Conservation (phyloP, 2,329 filamentous ascomycete species). For the Colletotrichum lini region DNA sequence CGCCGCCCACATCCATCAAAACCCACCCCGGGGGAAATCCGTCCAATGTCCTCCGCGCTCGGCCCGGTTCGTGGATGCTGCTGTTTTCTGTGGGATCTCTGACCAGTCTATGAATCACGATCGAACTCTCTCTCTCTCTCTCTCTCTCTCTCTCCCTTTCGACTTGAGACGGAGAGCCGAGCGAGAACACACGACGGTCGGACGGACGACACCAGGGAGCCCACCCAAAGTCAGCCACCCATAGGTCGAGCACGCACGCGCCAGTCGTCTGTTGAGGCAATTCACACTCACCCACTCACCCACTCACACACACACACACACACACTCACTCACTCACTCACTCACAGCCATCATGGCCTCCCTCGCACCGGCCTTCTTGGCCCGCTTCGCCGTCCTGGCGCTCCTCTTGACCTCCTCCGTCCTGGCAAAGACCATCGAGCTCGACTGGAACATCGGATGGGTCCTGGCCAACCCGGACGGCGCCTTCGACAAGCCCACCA, state of each 20-base stretch:
- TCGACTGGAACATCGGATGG: constrained; percentile 75
- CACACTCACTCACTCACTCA: not conserved
- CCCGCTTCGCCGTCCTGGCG: constrained; percentile 27
- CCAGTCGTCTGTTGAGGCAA: not conserved
- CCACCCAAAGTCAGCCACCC: not conserved
- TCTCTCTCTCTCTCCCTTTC: too few species aligned
- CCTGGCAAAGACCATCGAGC: constrained; percentile 59
- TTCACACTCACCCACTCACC: not conserved
- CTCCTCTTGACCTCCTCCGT: constrained; percentile 13
- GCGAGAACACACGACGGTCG: constrained; percentile 4
- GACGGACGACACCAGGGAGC: not conserved
- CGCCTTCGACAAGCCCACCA: constrained; percentile 66
- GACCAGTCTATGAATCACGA: constrained; percentile 17
- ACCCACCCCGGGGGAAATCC: not conserved
- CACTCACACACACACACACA: not conserved
- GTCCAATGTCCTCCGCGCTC: constrained; percentile 33
- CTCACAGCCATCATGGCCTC: constrained; percentile 22
- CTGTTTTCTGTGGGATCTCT: constrained; percentile 8
- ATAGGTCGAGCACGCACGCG: too few species aligned
- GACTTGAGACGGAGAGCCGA: not conserved
- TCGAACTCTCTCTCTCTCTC: not conserved
- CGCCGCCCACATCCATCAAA: not conserved
- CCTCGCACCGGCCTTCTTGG: constrained; percentile 20
- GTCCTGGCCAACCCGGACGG: constrained; percentile 74
- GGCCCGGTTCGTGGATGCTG: constrained; percentile 32